phyloP scores from a whole-genome alignment of 129 eudicot genomes.

The Deinandra increscens region DNA sequence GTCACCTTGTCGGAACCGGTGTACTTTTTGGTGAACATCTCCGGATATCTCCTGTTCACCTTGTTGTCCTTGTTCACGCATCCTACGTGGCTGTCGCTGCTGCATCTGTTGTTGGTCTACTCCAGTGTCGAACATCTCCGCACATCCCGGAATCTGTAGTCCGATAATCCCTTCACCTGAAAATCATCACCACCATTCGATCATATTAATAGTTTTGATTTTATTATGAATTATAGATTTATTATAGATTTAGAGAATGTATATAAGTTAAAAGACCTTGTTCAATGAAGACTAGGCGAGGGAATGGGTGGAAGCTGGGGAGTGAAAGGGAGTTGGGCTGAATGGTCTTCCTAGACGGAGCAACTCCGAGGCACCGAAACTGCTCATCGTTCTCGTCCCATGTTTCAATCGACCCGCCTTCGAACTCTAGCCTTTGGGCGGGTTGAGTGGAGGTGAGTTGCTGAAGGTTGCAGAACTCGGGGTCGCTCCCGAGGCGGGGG shows the following conservation, averaged over 20 bases:
- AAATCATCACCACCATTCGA: not conserved
- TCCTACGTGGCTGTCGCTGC: slow-evolving; percentile 23
- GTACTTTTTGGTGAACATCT: slow-evolving; percentile 73
- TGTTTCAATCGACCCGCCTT: slow-evolving; percentile 61
- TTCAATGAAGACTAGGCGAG: slow-evolving; percentile 62
- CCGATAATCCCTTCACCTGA: slow-evolving; percentile 64
- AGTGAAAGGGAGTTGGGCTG: slow-evolving; percentile 53
- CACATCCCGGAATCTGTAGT: slow-evolving; percentile 69
- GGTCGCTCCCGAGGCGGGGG: slow-evolving; percentile 30
- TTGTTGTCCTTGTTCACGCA: slow-evolving; percentile 17
- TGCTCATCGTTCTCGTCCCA: slow-evolving; percentile 57
- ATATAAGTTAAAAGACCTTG: too few species aligned
- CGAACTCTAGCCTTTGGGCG: slow-evolving; percentile 35
- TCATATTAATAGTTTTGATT: not conserved
- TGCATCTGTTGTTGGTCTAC: slow-evolving; percentile 19
- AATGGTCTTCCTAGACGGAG: slow-evolving; percentile 41
- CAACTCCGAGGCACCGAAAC: slow-evolving; percentile 62
- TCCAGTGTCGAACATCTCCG: slow-evolving; percentile 58
- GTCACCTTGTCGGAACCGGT: slow-evolving; percentile 60
- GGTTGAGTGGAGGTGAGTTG: slow-evolving; percentile 52
- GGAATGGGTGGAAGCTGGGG: slow-evolving; percentile 64
- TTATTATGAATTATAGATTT: too few species aligned
- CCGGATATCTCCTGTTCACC: not conserved
- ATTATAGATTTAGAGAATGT: too few species aligned
- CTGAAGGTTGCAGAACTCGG: slow-evolving; percentile 58